These are phyloP conservation scores for Starmerella vaccinii DNA, from an alignment of 805 yeast genomes.

Conservation along the genomic window DNA sequence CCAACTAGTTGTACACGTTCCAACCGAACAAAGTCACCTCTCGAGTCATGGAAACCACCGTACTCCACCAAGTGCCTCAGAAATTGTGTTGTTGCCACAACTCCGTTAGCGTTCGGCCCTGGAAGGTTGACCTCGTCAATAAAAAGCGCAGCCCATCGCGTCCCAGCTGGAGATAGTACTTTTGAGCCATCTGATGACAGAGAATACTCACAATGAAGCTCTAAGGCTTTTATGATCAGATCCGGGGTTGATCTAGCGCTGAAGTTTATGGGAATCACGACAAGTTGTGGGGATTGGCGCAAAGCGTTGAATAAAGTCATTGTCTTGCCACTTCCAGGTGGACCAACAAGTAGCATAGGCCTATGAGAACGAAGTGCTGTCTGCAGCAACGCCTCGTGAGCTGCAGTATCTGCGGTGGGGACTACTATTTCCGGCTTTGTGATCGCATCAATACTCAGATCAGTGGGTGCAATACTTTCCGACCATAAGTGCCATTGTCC, in stretches of 20 bases:
- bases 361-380: constrained; percentile 45
- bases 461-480: constrained; percentile 20
- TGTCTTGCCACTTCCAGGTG: constrained; percentile 96
- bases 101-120: constrained; percentile 54
- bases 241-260: constrained; percentile 68
- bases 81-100: constrained; percentile 61
- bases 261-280: constrained; percentile 62
- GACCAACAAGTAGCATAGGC: constrained; percentile 76
- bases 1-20: constrained; percentile 74
- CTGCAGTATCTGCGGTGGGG: constrained; percentile 67
- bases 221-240: constrained; percentile 51
- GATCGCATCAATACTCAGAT: constrained; percentile 51
- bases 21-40: constrained; percentile 53
- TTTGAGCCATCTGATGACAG: constrained; percentile 42
- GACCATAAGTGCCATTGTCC: constrained; percentile 40
- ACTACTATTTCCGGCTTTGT: constrained; percentile 53
- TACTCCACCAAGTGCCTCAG: constrained; percentile 65
- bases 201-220: constrained; percentile 59
- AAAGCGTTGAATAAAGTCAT: constrained; percentile 73
- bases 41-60: constrained; percentile 61
- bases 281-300: constrained; percentile 44
- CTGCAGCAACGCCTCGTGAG: constrained; percentile 53
- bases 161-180: constrained; percentile 49
- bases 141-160: constrained; percentile 68
- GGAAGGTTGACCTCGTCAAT: constrained; percentile 91